Evolutionary conservation across 495 filamentous ascomycete genomes (phyloP), one percentile per base, ranked within the genome.

Genomic region (Apodospora peruviana): DNA sequence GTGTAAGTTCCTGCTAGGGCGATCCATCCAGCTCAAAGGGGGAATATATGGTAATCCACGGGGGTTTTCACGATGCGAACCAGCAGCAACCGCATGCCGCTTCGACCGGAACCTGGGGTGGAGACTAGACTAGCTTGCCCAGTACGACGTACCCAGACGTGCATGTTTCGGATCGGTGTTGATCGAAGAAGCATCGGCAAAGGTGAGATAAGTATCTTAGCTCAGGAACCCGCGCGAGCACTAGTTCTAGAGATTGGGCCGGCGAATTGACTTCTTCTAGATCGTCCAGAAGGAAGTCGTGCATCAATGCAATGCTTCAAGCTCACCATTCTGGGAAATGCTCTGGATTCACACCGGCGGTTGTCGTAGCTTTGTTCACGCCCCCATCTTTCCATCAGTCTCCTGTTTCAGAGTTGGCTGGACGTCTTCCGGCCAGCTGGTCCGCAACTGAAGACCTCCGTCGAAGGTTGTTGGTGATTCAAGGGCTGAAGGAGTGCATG

Each of bases 381-480:
- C 44, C 45, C 47, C 49, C 42, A 34, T 41, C 19, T n/a, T n/a
- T 27, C 36, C 32, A 19, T 40, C 43, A n/a, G 47, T 53, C 60
- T 61, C 57, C 53, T 57, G 61, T 64, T 64, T 64, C 60, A 64
- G 60, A 49, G 20, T 37, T 51, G 34, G 50, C 43, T 43, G 55
- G 47, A 54, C 52, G 32, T 34, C 47, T 50, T 50, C 47, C 56
- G 43, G 32, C 49, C 47, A 48, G 50, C 23, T 51, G 50, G 52
- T 19, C 25, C 16, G 22, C 27, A 25, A 22, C 14, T n/a, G 12
- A 11, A 20, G 22, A 16, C 11, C 5, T 32, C 7, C 5, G 12
- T 32, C 5, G 27, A 32, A n/a, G n/a, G n/a, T n/a, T n/a, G 51
- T 47, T 52, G 43, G 58, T 52, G 51, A 48, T 45, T 23, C 39